Base-by-base conservation (phyloP, 2,329 filamentous ascomycete species). In the Fusarium xylarioides region DNA sequence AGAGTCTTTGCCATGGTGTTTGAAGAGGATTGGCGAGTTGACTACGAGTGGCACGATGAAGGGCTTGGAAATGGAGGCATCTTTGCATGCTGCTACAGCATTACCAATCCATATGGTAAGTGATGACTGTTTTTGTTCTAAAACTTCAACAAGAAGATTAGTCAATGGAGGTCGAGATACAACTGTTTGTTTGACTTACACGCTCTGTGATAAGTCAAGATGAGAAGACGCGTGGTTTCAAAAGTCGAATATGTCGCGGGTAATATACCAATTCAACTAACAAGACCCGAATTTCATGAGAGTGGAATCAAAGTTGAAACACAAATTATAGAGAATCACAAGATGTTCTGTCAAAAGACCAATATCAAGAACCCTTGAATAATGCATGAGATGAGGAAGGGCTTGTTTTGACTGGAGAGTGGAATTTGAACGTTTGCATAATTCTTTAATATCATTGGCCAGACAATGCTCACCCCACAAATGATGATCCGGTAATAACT, bases 61-160 rank as follows among this genome's bases (percentile, higher is more conserved):
- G 32, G 53, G 57, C 50, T 30, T 61, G 70, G 59, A 57, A 35
- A 37, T 63, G 54, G 68, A 65, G 60, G n/a, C 76, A 77, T 77
- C 43, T 56, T 70, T 55, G 70, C 76, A 78, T 78, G 44, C 68
- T 77, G 74, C 46, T 50, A 47, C 61, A 21, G 47, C 73, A 77
- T 75, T 54, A 57, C 66, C 38, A 53, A 26, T 61, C 30, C 38
- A 34, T 34, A 59, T 19, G 15, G 30, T n/a, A 38, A 50, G n/a
- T 18, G 8, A 28, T 7, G 11, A 4, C 44, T 32, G 16, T 34
- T 52, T 30, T 35, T 49, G 2, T 15, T 68, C 12, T 34, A 9
- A 32, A 21, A 5, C 28, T 65, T 11, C 4, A 21, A 15, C 5
- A 42, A 14, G 19, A 15, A 5, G 19, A 23, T 73, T 21, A 40